phyloP scores from a whole-genome alignment of 2,329 filamentous ascomycete species.

The Arthrobotrys pseudoclavata region DNA sequence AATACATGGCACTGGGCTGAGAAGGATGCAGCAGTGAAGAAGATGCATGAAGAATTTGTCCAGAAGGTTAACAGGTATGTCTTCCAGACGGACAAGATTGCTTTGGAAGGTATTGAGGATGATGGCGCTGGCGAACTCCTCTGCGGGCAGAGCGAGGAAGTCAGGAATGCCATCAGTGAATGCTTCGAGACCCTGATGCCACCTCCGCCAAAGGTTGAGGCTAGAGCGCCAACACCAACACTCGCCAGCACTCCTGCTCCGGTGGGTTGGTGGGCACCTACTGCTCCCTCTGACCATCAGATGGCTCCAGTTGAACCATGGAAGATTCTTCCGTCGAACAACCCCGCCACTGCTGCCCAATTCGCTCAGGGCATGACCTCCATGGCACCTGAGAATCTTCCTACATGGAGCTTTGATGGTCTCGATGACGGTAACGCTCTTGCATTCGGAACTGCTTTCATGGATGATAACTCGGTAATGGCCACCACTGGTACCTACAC shows the following conservation, averaged over 20 bases:
- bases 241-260: conserved; percentile 83
- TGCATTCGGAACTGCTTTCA: conserved; percentile 57
- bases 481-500: conserved; percentile 66
- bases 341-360: conserved; percentile 59
- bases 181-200: conserved; percentile 89
- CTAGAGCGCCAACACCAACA: conserved; percentile 79
- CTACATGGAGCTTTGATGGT: conserved; percentile 58
- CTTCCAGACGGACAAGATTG: conserved; percentile 87
- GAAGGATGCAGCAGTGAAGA: conserved; percentile 96
- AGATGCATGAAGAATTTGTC: conserved; percentile 95
- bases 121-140: conserved; percentile 94
- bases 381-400: conserved; percentile 63
- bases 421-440: conserved; percentile 54
- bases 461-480: conserved; percentile 66
- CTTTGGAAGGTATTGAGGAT: conserved; percentile 95
- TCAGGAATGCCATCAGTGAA: conserved; percentile 86
- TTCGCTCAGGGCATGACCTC: conserved; percentile 46
- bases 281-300: conserved; percentile 68
- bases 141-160: conserved; percentile 90
- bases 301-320: conserved; percentile 81
- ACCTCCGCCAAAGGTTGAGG: conserved; percentile 87
- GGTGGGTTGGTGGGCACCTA: conserved; percentile 84
- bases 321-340: conserved; percentile 86
- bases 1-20: conserved; percentile 95
- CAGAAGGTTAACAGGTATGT: conserved; percentile 98